These are phyloP conservation scores for Candida hispaniensis DNA, from an alignment of 805 yeast species.

Conservation along the genomic window DNA sequence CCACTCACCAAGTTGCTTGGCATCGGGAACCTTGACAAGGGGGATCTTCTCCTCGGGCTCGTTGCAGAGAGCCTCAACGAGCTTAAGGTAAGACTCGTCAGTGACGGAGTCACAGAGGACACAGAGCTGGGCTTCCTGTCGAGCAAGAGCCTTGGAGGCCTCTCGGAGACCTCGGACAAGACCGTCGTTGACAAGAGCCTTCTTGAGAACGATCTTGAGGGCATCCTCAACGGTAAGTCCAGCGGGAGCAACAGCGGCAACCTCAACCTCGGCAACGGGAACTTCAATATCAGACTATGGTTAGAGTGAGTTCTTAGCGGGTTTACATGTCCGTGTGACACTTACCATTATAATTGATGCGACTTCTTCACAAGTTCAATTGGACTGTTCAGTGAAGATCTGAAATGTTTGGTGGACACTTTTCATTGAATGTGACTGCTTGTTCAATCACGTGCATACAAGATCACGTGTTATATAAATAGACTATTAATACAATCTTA, in stretches of 20 bases:
- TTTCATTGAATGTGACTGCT: no score
- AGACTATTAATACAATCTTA: no score
- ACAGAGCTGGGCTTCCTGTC: conserved; percentile 96
- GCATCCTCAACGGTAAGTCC: conserved; percentile 97
- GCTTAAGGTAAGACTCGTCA: conserved; percentile 91
- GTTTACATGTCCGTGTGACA: neutral
- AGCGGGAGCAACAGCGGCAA: conserved; percentile 69
- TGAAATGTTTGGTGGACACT: conserved; percentile 14
- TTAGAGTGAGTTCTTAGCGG: neutral
- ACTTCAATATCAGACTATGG: conserved; percentile 83
- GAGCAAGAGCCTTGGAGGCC: conserved; percentile 96
- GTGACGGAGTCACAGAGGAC: conserved; percentile 97
- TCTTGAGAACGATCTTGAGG: conserved; percentile 94
- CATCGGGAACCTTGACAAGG: conserved; percentile 97
- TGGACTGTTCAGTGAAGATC: conserved; percentile 14
- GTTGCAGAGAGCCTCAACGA: conserved; percentile 98
- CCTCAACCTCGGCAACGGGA: conserved; percentile 73
- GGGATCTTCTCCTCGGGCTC: conserved; percentile 95
- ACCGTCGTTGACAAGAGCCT: conserved; percentile 97
- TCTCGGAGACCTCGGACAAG: conserved; percentile 99
- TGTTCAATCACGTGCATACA: no score
- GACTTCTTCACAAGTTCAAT: conserved; percentile 15
- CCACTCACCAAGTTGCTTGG: conserved; percentile 99
- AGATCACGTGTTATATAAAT: no score
- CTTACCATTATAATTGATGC: conserved; percentile 15